These are phyloP conservation scores for Loxodes magnus DNA, from an alignment of 73 alveolate genomes.

Conservation along the genomic window DNA sequence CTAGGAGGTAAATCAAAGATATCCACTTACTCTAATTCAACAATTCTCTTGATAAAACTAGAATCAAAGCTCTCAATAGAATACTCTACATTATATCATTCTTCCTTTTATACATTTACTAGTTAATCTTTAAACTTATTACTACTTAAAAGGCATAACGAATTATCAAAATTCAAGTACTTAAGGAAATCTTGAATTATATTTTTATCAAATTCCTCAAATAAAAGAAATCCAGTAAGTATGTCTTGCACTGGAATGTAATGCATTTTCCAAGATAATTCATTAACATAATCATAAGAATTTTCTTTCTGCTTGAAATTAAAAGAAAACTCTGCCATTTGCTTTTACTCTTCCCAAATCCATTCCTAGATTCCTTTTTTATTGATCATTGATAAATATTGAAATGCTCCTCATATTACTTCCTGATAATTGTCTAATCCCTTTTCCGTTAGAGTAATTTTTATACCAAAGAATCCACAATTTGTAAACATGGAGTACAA, in stretches of 20 bases:
- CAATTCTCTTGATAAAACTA: too few species aligned
- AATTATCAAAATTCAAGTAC: too few species aligned
- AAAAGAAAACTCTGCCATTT: conserved; percentile 31
- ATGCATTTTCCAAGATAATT: conserved; percentile 20
- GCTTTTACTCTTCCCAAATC: conserved; percentile 45
- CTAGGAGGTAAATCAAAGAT: too few species aligned
- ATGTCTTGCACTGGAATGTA: conserved; percentile 46
- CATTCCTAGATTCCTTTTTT: conserved; percentile 51
- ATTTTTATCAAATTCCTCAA: conserved; percentile 17
- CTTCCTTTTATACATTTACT: too few species aligned
- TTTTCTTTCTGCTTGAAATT: conserved; percentile 39
- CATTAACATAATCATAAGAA: conserved; percentile 27
- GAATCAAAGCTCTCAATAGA: too few species aligned
- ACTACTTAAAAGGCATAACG: too few species aligned
- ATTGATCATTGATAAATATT: conserved; percentile 37
- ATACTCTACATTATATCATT: too few species aligned
- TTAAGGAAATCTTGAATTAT: neutral
- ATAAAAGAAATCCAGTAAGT: conserved; percentile 27
- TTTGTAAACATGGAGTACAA: conserved; percentile 20
- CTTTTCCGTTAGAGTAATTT: conserved; percentile 66
- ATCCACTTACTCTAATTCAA: too few species aligned
- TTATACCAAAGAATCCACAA: conserved; percentile 34
- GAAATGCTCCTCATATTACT: conserved; percentile 41
- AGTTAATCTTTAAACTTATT: too few species aligned
- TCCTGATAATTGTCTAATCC: conserved; percentile 60